These are phyloP conservation scores for Tuber borchii DNA, from an alignment of 495 filamentous ascomycete species.

Conservation along the genomic window DNA sequence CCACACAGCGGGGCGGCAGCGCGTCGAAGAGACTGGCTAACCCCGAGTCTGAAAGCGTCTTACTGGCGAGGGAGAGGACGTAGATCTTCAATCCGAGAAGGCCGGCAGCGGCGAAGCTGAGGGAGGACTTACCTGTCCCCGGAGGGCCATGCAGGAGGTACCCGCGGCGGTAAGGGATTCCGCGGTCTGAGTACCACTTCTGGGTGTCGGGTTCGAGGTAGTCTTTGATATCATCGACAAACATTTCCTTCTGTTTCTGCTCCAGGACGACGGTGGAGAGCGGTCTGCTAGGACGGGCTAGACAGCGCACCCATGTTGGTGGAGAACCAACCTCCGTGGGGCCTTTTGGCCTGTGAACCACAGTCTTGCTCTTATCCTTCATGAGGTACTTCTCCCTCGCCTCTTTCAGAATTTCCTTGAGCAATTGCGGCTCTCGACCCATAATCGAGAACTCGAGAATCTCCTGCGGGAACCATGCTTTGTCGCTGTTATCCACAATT, in stretches of 20 bases:
- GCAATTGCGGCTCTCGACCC: conserved; percentile 17
- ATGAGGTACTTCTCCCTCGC: conserved; percentile 24
- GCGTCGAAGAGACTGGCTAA: conserved; percentile 63
- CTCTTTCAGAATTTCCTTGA: conserved; percentile 30
- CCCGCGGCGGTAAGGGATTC: conserved; percentile 88
- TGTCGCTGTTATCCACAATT: conserved; percentile 22
- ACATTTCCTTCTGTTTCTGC: conserved; percentile 59
- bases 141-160: conserved; percentile 74
- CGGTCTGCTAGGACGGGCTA: conserved; percentile 59
- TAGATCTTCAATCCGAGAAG: conserved; percentile 65
- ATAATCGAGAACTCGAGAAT: conserved; percentile 32
- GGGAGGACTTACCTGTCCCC: conserved; percentile 52
- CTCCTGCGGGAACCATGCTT: conserved; percentile 31
- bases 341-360: conserved; percentile 32
- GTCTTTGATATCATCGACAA: conserved; percentile 78
- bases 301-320: conserved; percentile 33
- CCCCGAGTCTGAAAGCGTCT: conserved; percentile 61
- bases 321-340: conserved; percentile 27
- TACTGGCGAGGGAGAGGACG: conserved; percentile 59
- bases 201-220: conserved; percentile 69
- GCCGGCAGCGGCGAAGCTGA: conserved; percentile 61
- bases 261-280: conserved; percentile 82
- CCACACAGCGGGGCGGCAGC: conserved; percentile 61
- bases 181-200: conserved; percentile 69
- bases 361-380: conserved; percentile 33